These are phyloP conservation scores for Diaporthe sp. DNA, from an alignment of 2,329 filamentous ascomycete genomes.

Conservation along the genomic window DNA sequence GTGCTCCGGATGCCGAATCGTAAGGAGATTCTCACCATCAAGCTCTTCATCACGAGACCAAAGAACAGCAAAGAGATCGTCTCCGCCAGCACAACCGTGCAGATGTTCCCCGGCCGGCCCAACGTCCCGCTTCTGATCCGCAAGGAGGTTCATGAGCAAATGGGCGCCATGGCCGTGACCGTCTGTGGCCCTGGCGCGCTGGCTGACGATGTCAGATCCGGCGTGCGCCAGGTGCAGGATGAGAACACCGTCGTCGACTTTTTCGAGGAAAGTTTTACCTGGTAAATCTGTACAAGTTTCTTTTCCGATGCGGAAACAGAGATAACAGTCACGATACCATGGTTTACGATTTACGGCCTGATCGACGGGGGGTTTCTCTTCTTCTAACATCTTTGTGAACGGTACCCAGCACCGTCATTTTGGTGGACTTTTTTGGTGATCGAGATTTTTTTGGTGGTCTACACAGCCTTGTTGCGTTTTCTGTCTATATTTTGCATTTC, in stretches of 20 bases:
- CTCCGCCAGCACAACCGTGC: slow-evolving; percentile 82
- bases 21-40: slow-evolving; percentile 85
- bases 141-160: slow-evolving; percentile 84
- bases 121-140: slow-evolving; percentile 84
- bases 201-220: slow-evolving; percentile 80
- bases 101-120: slow-evolving; percentile 92
- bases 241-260: slow-evolving; percentile 76
- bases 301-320: slow-evolving; percentile 3
- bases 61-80: slow-evolving; percentile 86
- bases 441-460: slow-evolving; percentile 7
- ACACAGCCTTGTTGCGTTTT: slow-evolving; percentile 33
- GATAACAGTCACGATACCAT: slow-evolving; percentile 36
- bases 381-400: not conserved
- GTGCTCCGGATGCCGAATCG: slow-evolving; percentile 84
- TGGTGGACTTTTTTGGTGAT: slow-evolving; percentile 36
- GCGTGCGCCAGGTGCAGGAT: slow-evolving; percentile 74
- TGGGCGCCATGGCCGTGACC: slow-evolving; percentile 90
- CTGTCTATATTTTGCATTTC: slow-evolving; percentile 35
- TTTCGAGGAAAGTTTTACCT: slow-evolving; percentile 82
- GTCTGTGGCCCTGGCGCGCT: slow-evolving; percentile 83
- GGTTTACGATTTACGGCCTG: slow-evolving; percentile 38
- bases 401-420: slow-evolving; percentile 25
- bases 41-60: slow-evolving; percentile 91
- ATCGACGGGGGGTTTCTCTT: slow-evolving; percentile 24
- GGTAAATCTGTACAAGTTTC: slow-evolving; percentile 54